Evolutionary conservation across 805 yeast species (phyloP), one percentile per base, ranked within the genome.

Genomic region (Candida chilensis): DNA sequence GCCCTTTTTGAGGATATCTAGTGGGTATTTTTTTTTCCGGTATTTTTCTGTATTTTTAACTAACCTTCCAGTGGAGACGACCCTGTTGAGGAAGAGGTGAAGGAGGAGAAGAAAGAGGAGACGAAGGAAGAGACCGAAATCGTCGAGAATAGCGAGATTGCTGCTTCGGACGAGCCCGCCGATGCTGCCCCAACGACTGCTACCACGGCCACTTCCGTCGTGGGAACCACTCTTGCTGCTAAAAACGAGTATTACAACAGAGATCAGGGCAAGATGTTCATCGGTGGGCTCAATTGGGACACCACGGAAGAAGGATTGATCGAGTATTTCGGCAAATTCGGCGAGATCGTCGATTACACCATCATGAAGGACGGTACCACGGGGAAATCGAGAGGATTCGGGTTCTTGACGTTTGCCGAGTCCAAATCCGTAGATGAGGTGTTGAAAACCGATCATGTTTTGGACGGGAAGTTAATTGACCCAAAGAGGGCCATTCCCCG

Each of bases 271-370:
- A 87, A 87, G 51, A 83, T 87, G 94, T 87, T 87, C 48, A 74
- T 86, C 54, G 98, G 98, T 39, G 98, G 98, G 30, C 74, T 90
- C 45, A 92, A 90, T 48, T 90, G 97, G 97, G 96, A 90, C 50
- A 90, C 98, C 11, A 78, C 88, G 10, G 97, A 90, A 48, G 94
- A 87, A 38, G 74, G 81, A 20, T 61, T 90, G 57, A 76, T 70
- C 41, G 78, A 75, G 32, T 90, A 90, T 52, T 90, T 90, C 52
- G 63, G 79, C 28, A 79, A 88, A 53, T 90, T 73, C 51, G 98
- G 98, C 43, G 90, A 81, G 39, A 88, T 90, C 32, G 52, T 74
- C 25, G 96, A 88, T 41, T 74, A 83, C 46, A 84, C 90, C 24
- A 90, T 90, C 37, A 90, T 92, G 97, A 80, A 92, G 45, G 97